Percentiles rank a stretch among this genome's conserved stretches.
These are phyloP conservation scores for Trichoderma asperelloides DNA, from an alignment of 495 filamentous ascomycete genomes.

Conservation along the genomic window DNA sequence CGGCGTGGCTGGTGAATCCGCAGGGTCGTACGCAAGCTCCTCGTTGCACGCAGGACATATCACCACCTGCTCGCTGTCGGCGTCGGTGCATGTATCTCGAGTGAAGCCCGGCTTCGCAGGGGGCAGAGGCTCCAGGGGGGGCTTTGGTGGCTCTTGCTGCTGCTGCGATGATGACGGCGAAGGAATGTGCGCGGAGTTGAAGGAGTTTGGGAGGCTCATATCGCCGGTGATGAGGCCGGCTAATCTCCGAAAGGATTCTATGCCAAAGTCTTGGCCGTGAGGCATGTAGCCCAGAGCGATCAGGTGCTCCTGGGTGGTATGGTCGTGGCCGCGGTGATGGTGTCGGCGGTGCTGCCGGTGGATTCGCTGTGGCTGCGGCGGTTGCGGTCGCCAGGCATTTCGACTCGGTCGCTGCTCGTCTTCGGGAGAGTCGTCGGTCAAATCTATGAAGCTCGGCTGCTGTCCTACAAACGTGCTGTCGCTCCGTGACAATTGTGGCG, in stretches of 20 bases:
- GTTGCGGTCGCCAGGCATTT: conserved; percentile 7
- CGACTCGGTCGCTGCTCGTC: conserved; percentile 12
- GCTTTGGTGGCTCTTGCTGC: conserved; percentile 15
- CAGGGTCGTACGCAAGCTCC: conserved; percentile 37
- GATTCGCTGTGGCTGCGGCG: conserved; percentile 7
- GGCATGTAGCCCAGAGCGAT: conserved; percentile 11
- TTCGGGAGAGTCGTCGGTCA: conserved; percentile 21
- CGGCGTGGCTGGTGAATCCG: conserved; percentile 16
- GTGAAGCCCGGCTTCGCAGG: conserved; percentile 32
- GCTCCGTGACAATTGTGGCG: conserved; percentile 30
- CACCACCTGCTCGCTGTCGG: conserved; percentile 22
- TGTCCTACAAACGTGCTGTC: conserved; percentile 29
- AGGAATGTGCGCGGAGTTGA: neutral
- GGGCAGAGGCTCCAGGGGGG: conserved; percentile 25
- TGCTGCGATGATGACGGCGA: neutral
- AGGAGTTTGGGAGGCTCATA: conserved; percentile 25
- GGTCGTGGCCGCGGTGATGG: no score
- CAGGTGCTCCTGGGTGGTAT: conserved; percentile 14
- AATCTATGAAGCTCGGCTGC: conserved; percentile 20
- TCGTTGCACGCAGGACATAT: conserved; percentile 40
- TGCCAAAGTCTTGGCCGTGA: conserved; percentile 4
- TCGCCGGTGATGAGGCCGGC: conserved; percentile 20
- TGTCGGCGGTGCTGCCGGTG: no score
- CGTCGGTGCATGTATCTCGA: conserved; percentile 22
- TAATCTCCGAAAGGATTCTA: neutral